Base-by-base conservation (phyloP, 441 rosid genomes). In the Raphanus hybrid region DNA sequence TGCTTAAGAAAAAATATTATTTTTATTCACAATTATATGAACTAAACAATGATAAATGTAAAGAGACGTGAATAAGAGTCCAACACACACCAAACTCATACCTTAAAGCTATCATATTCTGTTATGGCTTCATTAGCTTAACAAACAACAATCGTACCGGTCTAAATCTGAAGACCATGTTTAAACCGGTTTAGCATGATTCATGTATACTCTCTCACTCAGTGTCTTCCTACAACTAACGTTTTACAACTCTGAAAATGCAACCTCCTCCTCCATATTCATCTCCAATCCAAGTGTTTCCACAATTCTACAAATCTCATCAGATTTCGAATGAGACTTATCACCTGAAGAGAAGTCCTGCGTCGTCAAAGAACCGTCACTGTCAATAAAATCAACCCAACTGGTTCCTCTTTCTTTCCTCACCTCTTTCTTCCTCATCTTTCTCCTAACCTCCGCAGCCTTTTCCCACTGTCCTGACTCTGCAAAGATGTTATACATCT, bases 401-500 rank as follows among this genome's bases (percentile, higher is more conserved):
- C 98, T 94, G 75, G 82, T 83, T 20, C 97, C 97, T 37, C 84
- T 82, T 77, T 91, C 96, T 85, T 94, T 94, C 88, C 76, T 91
- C 41, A 94, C 92, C 66, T 94, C 92, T 69, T 78, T 88, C 76
- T 81, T 85, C 82, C 91, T 88, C 97, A 91, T 94, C 64, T 78
- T 72, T 81, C 54, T 92, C 79, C 97, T 82, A 16, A 90, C 2
- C 54, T 81, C 83, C 6, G 92, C 90, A 11, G 80, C 97, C 76
- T 84, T 85, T 35, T 90, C 97, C 98, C 98, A 94, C 29, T 77
- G 75, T 23, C 93, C 97, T 63, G 75, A 87, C 86, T 89, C 92
- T 34, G 98, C 97, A 70, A 91, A 90, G 82, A 94, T 74, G 86
- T 94, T 94, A 3, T 93, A 88, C 92, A 94, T 87, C 85, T 87